A percentile compares a stretch with the other conserved stretches of the same genome.
phyloP scores from a whole-genome alignment of 768 basidiomycete species.

The Amanita molliuscula region DNA sequence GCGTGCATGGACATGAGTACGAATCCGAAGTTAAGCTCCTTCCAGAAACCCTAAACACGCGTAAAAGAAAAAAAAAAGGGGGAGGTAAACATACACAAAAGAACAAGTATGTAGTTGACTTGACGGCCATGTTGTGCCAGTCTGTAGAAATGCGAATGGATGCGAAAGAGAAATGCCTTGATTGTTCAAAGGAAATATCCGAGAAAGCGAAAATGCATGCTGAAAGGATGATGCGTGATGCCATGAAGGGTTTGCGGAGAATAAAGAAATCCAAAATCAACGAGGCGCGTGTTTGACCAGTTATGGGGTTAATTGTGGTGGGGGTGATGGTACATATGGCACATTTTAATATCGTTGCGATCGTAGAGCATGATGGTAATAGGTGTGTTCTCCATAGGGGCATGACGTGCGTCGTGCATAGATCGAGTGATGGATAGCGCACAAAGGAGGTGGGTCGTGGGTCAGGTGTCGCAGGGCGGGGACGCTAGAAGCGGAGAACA shows the following conservation, averaged over 20 bases:
- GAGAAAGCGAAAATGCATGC: background rate
- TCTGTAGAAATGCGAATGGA: background rate
- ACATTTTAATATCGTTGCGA: slow-evolving; percentile 1
- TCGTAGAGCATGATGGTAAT: background rate
- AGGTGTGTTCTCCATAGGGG: background rate
- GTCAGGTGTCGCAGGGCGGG: slow-evolving; percentile 1
- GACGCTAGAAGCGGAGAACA: background rate
- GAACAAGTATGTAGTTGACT: background rate
- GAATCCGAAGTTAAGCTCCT: background rate
- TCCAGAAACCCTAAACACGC: background rate
- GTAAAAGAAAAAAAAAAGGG: background rate
- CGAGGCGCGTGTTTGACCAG: background rate
- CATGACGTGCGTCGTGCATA: slow-evolving; percentile 2
- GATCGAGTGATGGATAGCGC: background rate
- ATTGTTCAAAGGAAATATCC: background rate
- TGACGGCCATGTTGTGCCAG: background rate
- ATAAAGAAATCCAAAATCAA: background rate
- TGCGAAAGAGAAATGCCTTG: background rate
- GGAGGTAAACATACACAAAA: background rate
- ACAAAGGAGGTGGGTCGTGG: background rate
- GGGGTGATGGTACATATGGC: background rate
- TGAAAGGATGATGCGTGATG: background rate
- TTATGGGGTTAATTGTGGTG: background rate
- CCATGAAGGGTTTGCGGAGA: background rate
- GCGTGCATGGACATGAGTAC: background rate